A percentile compares a stretch with the other conserved stretches of the same genome.
Conservation (phyloP, 139 green algal genomes). For the Tetradesmus lagerheimii region DNA sequence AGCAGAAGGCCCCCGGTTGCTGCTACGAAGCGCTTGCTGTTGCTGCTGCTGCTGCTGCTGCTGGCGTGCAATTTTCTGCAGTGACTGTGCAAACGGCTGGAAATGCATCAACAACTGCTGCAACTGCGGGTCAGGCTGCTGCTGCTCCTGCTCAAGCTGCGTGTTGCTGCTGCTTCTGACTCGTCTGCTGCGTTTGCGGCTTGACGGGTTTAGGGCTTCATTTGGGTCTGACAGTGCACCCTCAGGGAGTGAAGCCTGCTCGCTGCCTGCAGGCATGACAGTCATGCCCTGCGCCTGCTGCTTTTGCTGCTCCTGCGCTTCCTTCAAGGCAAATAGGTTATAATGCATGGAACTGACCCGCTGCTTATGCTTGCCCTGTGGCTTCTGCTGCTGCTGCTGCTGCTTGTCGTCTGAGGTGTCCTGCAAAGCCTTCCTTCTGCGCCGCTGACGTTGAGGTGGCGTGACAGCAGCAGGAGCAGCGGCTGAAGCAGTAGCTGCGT, state of each 20-base stretch:
- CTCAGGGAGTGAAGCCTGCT: background rate
- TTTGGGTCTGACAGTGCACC: slow-evolving; percentile 8
- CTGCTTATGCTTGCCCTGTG: background rate
- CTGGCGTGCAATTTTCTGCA: background rate
- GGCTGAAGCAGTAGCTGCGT: background rate
- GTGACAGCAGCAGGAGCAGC: background rate
- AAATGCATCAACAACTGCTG: slow-evolving; percentile 17
- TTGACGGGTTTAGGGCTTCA: background rate
- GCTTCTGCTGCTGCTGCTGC: background rate
- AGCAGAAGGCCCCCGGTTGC: background rate
- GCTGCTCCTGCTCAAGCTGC: slow-evolving; percentile 14
- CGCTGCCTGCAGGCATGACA: background rate
- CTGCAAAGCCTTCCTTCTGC: background rate
- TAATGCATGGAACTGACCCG: background rate
- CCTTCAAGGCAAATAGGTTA: background rate
- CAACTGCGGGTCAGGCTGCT: background rate
- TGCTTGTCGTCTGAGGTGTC: background rate
- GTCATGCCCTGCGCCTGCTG: background rate
- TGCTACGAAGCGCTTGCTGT: background rate
- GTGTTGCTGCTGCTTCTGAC: background rate
- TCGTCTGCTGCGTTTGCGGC: no score
- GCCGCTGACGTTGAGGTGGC: background rate
- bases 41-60: background rate
- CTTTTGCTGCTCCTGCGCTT: background rate
- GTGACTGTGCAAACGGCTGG: background rate